These are phyloP conservation scores for Syncephalastrum racemosum DNA, from an alignment of 371 early-diverging fungal species.

Conservation along the genomic window DNA sequence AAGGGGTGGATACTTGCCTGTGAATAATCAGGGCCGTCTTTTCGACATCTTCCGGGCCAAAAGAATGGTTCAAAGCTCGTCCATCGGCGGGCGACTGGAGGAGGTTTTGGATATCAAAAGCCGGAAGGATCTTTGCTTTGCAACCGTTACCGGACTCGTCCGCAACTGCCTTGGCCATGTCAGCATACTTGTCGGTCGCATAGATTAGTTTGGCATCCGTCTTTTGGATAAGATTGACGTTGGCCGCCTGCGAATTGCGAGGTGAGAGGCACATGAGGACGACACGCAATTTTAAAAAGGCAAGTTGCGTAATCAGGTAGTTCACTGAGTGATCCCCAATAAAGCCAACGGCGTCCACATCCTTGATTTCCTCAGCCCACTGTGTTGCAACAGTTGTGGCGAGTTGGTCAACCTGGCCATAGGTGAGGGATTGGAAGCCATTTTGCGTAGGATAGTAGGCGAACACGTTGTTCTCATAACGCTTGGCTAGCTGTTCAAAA, in stretches of 20 bases:
- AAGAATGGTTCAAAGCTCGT: not conserved
- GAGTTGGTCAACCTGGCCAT: conserved; percentile 23
- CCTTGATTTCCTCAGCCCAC: conserved; percentile 7
- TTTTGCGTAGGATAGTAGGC: conserved; percentile 6
- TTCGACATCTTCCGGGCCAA: conserved; percentile 6
- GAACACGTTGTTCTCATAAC: conserved; percentile 5
- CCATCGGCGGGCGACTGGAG: not conserved
- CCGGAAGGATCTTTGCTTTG: not conserved
- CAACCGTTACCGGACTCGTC: not conserved
- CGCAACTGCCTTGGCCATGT: conserved; percentile 4
- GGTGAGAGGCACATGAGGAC: conserved; percentile 25
- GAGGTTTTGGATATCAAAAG: conserved; percentile 10
- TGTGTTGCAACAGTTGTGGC: conserved; percentile 28
- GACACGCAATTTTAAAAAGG: conserved; percentile 22
- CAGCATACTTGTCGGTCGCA: conserved; percentile 11
- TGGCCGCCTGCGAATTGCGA: conserved; percentile 32
- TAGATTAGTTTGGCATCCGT: conserved; percentile 17
- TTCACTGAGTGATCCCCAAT: conserved; percentile 21
- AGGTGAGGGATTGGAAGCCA: conserved; percentile 20
- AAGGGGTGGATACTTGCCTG: not conserved
- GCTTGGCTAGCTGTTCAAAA: conserved; percentile 2
- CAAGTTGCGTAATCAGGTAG: conserved; percentile 22
- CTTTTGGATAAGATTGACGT: conserved; percentile 19
- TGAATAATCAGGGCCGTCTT: conserved; percentile 21
- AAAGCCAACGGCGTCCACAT: conserved; percentile 13